Percentiles rank a stretch among this genome's conserved stretches.
These are phyloP conservation scores for Penicillium fimorum DNA, from an alignment of 495 filamentous ascomycete species.

Conservation along the genomic window DNA sequence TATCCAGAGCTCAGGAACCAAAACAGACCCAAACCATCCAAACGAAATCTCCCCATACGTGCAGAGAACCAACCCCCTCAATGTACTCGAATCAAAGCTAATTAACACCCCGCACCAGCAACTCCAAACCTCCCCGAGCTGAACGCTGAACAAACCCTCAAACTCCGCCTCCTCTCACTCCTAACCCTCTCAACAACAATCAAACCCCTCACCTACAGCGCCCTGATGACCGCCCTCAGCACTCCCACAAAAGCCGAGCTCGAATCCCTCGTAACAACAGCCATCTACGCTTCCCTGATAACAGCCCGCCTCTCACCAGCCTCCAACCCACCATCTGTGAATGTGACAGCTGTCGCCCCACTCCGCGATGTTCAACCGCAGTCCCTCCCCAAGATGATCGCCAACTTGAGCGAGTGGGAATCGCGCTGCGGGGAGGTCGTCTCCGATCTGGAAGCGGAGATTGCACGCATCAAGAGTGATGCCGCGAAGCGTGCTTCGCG, in stretches of 20 bases:
- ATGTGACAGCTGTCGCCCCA: conserved; percentile 74
- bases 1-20: neutral
- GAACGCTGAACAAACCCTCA: conserved; percentile 68
- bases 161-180: conserved; percentile 89
- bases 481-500: conserved; percentile 52
- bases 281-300: conserved; percentile 83
- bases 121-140: conserved; percentile 66
- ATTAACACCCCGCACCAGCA: conserved; percentile 31
- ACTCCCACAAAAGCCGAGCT: conserved; percentile 68
- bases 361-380: conserved; percentile 80
- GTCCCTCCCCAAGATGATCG: conserved; percentile 63
- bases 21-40: neutral
- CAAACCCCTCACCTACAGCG: conserved; percentile 67
- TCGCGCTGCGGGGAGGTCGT: conserved; percentile 73
- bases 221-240: conserved; percentile 63
- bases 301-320: conserved; percentile 77
- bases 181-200: conserved; percentile 66
- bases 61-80: neutral
- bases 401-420: conserved; percentile 70
- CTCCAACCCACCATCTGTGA: conserved; percentile 60
- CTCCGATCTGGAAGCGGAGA: conserved; percentile 69
- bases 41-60: too few relatives aligned
- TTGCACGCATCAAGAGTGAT: conserved; percentile 54
- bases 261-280: conserved; percentile 84
- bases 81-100: neutral